A percentile compares a stretch with the other conserved stretches of the same genome.
Evolutionary conservation across 768 basidiomycete genomes (phyloP).

Genomic region (Phallus indusiatus): DNA sequence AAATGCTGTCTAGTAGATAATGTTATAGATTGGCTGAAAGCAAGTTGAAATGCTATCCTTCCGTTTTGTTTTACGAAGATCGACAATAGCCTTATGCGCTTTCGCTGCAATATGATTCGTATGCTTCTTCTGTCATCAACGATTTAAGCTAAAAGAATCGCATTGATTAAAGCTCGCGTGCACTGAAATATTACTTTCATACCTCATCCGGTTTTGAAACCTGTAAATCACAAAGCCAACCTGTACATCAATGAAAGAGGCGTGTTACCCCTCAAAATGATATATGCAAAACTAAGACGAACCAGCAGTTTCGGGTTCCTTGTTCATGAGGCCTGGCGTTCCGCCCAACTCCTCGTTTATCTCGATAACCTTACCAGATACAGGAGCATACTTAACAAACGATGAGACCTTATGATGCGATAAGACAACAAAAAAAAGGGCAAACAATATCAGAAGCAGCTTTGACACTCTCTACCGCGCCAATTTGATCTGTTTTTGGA

Average conservation of each 20-base stretch:
- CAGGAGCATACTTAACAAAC: constrained; percentile 69
- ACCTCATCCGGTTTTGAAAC: constrained; percentile 73
- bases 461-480: constrained; percentile 93
- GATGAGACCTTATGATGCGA: constrained; percentile 6
- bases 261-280: background rate
- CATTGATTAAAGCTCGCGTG: background rate
- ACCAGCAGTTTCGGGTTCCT: constrained; percentile 80
- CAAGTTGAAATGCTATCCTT: background rate
- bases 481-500: constrained; percentile 55
- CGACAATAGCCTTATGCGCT: background rate
- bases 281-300: constrained; percentile 17
- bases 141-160: constrained; percentile 43
- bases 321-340: constrained; percentile 79
- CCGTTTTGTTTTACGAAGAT: too few species aligned
- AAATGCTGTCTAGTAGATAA: background rate
- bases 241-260: constrained; percentile 29
- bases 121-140: constrained; percentile 69
- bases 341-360: constrained; percentile 64
- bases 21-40: background rate
- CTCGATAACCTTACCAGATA: constrained; percentile 74
- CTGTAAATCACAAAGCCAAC: constrained; percentile 95
- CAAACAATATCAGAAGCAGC: constrained; percentile 89
- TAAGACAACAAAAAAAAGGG: constrained; percentile 9
- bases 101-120: constrained; percentile 47
- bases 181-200: constrained; percentile 13